These are phyloP conservation scores for Sugiyamaella pinicola DNA, from an alignment of 1,139 yeast genomes.

Conservation along the genomic window DNA sequence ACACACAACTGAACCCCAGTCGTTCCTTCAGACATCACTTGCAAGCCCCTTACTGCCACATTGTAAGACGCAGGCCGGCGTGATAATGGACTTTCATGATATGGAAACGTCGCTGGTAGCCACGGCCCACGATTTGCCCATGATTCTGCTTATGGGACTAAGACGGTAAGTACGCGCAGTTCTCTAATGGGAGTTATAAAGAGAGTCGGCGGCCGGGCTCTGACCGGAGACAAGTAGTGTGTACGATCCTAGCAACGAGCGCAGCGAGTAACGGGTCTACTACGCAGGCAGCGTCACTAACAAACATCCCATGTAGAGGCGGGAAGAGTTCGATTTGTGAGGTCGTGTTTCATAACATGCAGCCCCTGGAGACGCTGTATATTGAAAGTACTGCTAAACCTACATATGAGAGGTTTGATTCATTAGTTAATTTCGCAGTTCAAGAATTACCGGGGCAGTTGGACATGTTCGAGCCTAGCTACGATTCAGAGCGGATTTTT, in stretches of 20 bases:
- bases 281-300: slow-evolving; percentile 20
- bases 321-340: slow-evolving; percentile 94
- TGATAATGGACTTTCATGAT: slow-evolving; percentile 25
- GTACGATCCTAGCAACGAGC: no score
- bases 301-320: slow-evolving; percentile 26
- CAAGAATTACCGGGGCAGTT: slow-evolving; percentile 96
- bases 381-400: slow-evolving; percentile 90
- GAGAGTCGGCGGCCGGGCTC: background rate
- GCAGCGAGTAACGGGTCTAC: background rate
- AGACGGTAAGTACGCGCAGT: slow-evolving; percentile 49
- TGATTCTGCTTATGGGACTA: slow-evolving; percentile 74
- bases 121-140: slow-evolving; percentile 33
- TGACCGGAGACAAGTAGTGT: no score
- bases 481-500: slow-evolving; percentile 74
- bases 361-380: slow-evolving; percentile 88
- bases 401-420: slow-evolving; percentile 53
- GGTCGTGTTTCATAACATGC: slow-evolving; percentile 96
- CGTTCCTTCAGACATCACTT: no score
- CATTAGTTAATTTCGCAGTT: slow-evolving; percentile 84
- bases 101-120: slow-evolving; percentile 30
- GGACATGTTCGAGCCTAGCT: slow-evolving; percentile 77
- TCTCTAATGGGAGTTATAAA: background rate
- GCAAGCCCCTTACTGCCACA: no score
- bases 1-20: no score
- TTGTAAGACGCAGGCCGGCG: no score